phyloP scores from a whole-genome alignment of 2,329 filamentous ascomycete species.

The Botrytis squamosa region DNA sequence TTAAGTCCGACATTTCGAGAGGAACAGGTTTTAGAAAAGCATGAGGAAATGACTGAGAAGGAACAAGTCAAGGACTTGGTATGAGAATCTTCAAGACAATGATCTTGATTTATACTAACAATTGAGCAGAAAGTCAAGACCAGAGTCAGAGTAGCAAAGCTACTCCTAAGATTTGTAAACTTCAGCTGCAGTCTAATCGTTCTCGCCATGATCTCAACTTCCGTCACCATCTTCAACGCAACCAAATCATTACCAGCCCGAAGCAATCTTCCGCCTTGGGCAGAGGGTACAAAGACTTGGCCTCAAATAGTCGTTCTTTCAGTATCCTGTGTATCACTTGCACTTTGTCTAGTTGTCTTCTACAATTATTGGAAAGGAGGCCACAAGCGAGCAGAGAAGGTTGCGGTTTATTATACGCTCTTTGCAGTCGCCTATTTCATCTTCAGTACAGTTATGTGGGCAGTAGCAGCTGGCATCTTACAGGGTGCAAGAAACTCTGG shows the following conservation, averaged over 20 bases:
- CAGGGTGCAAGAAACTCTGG: conserved; percentile 73
- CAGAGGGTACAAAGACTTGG: conserved; percentile 75
- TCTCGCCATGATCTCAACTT: conserved; percentile 82
- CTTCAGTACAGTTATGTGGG: conserved; percentile 91
- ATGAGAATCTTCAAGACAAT: background rate
- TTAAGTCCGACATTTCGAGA: conserved; percentile 90
- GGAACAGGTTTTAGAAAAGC: conserved; percentile 82
- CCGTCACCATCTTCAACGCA: conserved; percentile 88
- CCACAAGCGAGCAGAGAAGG: conserved; percentile 85
- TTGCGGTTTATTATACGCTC: conserved; percentile 90
- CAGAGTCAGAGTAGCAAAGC: conserved; percentile 87
- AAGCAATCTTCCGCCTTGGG: conserved; percentile 84
- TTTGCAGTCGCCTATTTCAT: conserved; percentile 94
- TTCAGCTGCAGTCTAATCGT: conserved; percentile 97
- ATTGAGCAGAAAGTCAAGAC: conserved; percentile 79
- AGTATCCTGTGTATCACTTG: conserved; percentile 77
- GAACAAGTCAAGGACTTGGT: conserved; percentile 83
- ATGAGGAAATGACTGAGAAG: conserved; percentile 77
- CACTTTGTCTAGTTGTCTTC: conserved; percentile 77
- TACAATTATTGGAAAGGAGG: conserved; percentile 85
- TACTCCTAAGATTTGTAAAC: conserved; percentile 91
- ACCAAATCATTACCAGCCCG: conserved; percentile 72
- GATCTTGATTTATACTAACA: conserved; percentile 40
- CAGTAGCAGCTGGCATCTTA: conserved; percentile 77
- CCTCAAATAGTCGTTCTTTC: conserved; percentile 81